Evolutionary conservation across 2,329 filamentous ascomycete genomes (phyloP), one percentile per base, ranked within the genome.

Genomic region (Beauveria varroae): DNA sequence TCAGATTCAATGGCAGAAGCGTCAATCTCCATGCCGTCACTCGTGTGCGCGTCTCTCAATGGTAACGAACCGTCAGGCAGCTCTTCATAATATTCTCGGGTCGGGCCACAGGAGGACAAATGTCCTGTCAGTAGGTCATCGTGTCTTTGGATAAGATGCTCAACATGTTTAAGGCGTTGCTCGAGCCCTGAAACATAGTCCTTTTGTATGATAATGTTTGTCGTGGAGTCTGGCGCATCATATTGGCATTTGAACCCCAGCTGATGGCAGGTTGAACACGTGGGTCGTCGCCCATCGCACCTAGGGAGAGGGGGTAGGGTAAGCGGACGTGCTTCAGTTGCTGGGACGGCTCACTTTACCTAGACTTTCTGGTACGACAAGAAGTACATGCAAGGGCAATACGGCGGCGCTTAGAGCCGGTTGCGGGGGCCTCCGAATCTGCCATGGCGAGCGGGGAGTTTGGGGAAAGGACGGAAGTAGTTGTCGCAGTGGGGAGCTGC

Each of bases 281-380:
- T 63, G 2, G 67, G 67, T 26, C 67, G 61, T 9, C 59, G 60
- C 18, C 67, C 67, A 44, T 68, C 64, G n/a, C 66, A 68, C 55
- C 65, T 68, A 47, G 28, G 18, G 16, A 12, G 46, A 41, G 1
- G 37, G n/a, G 49, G 9, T 10, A 30, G 9, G 9, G 8, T 37
- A 20, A 50, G 56, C 44, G 9, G 8, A 5, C 28, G 40, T 47
- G 26, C 10, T 30, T 47, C 24, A 37, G 43, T 6, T 28, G 22
- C 12, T 24, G 26, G 8, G 37, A 5, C 18, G 12, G 6, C 12
- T 10, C 28, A 16, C 18, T 61, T 20, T 64, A 67, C 58, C 65
- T 64, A 20, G 67, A 68, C 53, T 68, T 68, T 43, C 67, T 66
- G 12, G 61, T 54, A 8, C 67, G 65, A 55, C 67, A 68, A 10